Evolutionary conservation across 148 eudicot species (phyloP).

Genomic region (Fagopyrum tataricum): DNA sequence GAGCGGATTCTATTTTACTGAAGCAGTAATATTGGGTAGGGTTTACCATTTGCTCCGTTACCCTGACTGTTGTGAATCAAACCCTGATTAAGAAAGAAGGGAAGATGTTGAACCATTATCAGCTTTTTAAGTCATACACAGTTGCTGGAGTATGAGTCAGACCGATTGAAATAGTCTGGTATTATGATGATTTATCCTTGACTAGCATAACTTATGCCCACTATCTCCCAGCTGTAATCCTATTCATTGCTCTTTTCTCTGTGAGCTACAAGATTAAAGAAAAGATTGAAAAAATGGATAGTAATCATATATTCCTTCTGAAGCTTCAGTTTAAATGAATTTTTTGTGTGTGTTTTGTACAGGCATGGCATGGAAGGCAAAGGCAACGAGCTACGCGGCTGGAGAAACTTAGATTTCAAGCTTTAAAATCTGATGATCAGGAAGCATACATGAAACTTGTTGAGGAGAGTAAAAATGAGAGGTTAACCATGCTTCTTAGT

Average conservation of each 20-base stretch:
- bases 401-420: slow-evolving; percentile 90
- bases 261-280: background rate
- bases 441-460: slow-evolving; percentile 98
- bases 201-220: background rate
- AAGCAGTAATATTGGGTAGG: background rate
- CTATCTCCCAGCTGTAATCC: background rate
- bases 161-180: background rate
- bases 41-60: background rate
- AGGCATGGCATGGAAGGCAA: slow-evolving; percentile 99
- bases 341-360: background rate
- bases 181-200: background rate
- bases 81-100: background rate
- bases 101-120: background rate
- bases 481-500: slow-evolving; percentile 87
- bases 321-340: background rate
- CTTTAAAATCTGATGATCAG: slow-evolving; percentile 77
- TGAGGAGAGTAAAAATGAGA: slow-evolving; percentile 95
- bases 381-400: slow-evolving; percentile 84
- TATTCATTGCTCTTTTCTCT: background rate
- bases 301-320: background rate
- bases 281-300: background rate
- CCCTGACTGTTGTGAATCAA: background rate
- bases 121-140: background rate
- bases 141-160: background rate
- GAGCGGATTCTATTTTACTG: background rate